Conservation (phyloP, 2,329 filamentous ascomycete species). For the Ophiostoma montium region DNA sequence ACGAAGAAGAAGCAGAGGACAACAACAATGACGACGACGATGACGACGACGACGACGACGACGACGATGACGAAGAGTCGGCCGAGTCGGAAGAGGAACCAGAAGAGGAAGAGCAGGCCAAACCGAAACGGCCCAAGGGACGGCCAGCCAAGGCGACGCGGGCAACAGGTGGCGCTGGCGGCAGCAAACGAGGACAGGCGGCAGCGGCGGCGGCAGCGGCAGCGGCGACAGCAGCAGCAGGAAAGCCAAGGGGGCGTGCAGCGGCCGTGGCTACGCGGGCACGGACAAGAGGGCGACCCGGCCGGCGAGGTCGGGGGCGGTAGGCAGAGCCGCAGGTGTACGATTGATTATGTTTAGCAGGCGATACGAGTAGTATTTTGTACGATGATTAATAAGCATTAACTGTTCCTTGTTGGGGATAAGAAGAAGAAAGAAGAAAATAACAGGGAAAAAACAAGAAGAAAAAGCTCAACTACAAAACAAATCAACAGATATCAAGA, state of each 20-base stretch:
- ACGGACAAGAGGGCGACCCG: constrained; percentile 2
- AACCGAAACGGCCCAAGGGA: constrained; percentile 5
- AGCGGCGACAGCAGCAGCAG: background rate
- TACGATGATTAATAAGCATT: too few relatives aligned
- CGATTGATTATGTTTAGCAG: too few relatives aligned
- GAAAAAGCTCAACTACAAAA: background rate
- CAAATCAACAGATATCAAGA: background rate
- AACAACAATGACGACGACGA: background rate
- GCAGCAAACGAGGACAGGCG: background rate
- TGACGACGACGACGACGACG: background rate
- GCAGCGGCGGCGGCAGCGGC: background rate
- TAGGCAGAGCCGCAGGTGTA: too few relatives aligned
- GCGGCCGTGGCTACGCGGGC: background rate
- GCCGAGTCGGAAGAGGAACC: constrained; percentile 3
- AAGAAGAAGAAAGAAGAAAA: background rate
- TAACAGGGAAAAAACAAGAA: background rate
- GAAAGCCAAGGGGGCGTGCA: background rate
- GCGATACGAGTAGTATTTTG: too few relatives aligned
- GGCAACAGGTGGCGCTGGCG: too few relatives aligned
- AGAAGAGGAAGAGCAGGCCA: background rate
- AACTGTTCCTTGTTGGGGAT: too few relatives aligned
- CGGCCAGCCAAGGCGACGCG: constrained; percentile 9
- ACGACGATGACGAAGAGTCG: background rate
- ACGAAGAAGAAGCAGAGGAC: background rate
- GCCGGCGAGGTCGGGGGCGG: background rate